phyloP scores from a whole-genome alignment of 108 stramenopile genomes.

The Thalassiosira profunda region DNA sequence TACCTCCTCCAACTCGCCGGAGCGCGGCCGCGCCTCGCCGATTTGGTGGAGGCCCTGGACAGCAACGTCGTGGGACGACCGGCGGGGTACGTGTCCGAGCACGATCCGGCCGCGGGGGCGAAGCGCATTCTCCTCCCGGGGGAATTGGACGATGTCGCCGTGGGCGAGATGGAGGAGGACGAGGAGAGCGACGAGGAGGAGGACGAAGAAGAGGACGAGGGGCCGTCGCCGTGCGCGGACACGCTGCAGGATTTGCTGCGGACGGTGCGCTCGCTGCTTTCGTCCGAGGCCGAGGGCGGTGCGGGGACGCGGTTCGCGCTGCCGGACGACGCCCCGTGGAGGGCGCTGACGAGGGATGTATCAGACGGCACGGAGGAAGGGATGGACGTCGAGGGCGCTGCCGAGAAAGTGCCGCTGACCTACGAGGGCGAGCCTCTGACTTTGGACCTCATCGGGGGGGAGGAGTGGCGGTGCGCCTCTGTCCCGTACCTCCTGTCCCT shows the following conservation, averaged over 20 bases:
- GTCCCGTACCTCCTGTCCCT: constrained; percentile 52
- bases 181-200: constrained; percentile 52
- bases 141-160: constrained; percentile 44
- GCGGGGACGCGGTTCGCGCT: constrained; percentile 56
- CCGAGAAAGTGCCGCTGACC: constrained; percentile 28
- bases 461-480: constrained; percentile 50
- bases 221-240: constrained; percentile 62
- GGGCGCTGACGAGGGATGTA: constrained; percentile 39
- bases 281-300: constrained; percentile 8
- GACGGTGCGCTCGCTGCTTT: constrained; percentile 39
- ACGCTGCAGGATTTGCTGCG: constrained; percentile 83
- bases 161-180: constrained; percentile 64
- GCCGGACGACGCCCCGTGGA: constrained; percentile 77
- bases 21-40: constrained; percentile 35
- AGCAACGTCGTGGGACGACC: constrained; percentile 17
- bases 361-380: constrained; percentile 7
- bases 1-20: constrained; percentile 42
- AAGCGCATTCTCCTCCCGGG: constrained; percentile 65
- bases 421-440: constrained; percentile 45
- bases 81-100: constrained; percentile 55
- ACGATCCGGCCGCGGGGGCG: constrained; percentile 68
- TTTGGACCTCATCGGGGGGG: constrained; percentile 49
- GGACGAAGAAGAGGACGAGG: constrained; percentile 72
- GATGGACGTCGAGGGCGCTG: constrained; percentile 6
- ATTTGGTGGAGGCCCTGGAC: constrained; percentile 42